Evolutionary conservation across 371 early-diverging fungal species (phyloP), one percentile per base, ranked within the genome.

Genomic region (Apophysomyces ossiformis): DNA sequence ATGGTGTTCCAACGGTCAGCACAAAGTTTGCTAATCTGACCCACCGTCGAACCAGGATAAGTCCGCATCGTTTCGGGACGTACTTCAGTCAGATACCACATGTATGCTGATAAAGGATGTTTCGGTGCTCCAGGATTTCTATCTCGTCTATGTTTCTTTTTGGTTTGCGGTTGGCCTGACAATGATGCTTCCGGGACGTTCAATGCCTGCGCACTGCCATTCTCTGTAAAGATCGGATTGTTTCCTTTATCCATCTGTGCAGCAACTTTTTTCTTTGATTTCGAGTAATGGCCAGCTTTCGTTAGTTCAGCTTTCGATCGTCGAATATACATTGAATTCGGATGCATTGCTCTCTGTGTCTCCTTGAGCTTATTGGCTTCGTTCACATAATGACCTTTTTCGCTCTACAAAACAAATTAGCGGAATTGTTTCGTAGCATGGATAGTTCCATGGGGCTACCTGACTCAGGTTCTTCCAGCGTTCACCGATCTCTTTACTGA

Each of bases 21-120:
- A 65, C 90, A 88, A 8, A 91, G 68, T 66, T 87, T 86, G 37
- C 89, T 90, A 63, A 91, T 87, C 39, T 88, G 87, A 1, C 91
- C 91, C 38, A 90, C 86, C n/a, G 86, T 86, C 36, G 84, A 84
- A n/a, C 90, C 88, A 8, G 90, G 85, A 64, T 86, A 79, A 50
- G 87, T 77, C 57, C 82, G 77, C 64, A 87, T 85, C 11, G 87
- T 83, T 9, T 82, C 77, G 0, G 89, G 88, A 16, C 93, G 76
- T 38, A 86, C 87, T 15, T 89, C 87, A 3, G 85, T 88, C 47
- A 91, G 66, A 59, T 85, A 92, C 79, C 87, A 91, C 72, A 92
- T 80, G 66, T 91, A 92, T 0, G 89, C 90, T 2, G 91, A 90
- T 64, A 91, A 83, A n/a, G 93, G 92, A 66, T 92, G 93, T 63